A percentile compares a stretch with the other conserved stretches of the same genome.
These are phyloP conservation scores for Xylaria sp. DNA, from an alignment of 2,329 filamentous ascomycete species.

Conservation along the genomic window DNA sequence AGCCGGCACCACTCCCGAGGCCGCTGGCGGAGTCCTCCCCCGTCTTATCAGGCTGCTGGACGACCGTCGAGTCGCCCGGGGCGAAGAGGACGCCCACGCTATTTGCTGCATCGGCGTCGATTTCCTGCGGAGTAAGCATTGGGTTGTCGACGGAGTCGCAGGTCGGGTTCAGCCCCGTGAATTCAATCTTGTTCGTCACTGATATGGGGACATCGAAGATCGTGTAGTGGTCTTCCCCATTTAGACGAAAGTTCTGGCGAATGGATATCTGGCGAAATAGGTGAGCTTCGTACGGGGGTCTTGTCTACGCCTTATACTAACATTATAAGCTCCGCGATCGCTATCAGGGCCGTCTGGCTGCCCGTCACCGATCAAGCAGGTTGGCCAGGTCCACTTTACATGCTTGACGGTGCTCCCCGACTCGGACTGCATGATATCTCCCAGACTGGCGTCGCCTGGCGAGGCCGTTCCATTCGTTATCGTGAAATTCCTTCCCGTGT, in stretches of 20 bases:
- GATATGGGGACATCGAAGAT: conserved; percentile 72
- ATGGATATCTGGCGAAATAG: conserved; percentile 62
- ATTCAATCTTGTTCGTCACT: conserved; percentile 65
- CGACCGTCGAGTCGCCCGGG: conserved; percentile 51
- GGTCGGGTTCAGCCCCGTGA: conserved; percentile 43
- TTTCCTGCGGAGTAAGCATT: conserved; percentile 49
- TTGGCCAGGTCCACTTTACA: conserved; percentile 72
- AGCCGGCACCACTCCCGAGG: conserved; percentile 37
- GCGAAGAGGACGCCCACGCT: conserved; percentile 53
- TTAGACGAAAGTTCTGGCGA: conserved; percentile 69
- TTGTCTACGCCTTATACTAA: conserved; percentile 34
- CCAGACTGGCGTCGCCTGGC: conserved; percentile 55
- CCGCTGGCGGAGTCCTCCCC: conserved; percentile 39
- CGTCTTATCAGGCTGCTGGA: conserved; percentile 41
- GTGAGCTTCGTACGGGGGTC: background rate
- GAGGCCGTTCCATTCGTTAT: conserved; percentile 64
- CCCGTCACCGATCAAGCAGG: conserved; percentile 66
- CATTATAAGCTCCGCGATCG: conserved; percentile 66
- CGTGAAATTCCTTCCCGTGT: conserved; percentile 67
- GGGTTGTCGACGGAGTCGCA: conserved; percentile 58
- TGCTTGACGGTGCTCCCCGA: conserved; percentile 72
- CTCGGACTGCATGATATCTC: conserved; percentile 66
- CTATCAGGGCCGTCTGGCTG: conserved; percentile 48
- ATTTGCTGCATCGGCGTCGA: conserved; percentile 48
- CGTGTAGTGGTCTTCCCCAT: conserved; percentile 66